A percentile compares a stretch with the other conserved stretches of the same genome.
Conservation (phyloP, 345 rosid species). For the Salix viminalis region DNA sequence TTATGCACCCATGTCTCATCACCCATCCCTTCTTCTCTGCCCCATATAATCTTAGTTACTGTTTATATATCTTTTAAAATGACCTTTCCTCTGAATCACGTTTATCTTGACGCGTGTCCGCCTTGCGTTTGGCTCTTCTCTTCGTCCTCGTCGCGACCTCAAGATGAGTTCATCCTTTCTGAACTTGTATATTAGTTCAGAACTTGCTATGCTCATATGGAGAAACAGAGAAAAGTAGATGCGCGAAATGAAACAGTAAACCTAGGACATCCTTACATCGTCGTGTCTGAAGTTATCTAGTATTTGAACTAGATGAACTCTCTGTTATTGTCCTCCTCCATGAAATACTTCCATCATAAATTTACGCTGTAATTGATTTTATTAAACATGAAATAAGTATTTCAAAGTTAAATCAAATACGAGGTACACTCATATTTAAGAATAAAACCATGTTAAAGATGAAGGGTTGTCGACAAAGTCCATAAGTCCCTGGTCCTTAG, state of each 20-base stretch:
- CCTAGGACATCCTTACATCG: no score
- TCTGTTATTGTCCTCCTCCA: no score
- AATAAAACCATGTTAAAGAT: no score
- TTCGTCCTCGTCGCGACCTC: neutral
- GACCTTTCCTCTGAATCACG: conserved; percentile 41
- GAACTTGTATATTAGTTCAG: neutral
- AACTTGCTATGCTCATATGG: neutral
- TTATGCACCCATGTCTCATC: neutral
- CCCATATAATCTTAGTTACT: neutral
- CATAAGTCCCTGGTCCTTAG: neutral
- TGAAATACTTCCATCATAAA: no score
- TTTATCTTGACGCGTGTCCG: conserved; percentile 17
- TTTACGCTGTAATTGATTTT: no score
- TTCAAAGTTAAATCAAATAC: no score
- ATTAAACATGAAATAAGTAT: no score
- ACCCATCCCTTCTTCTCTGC: neutral
- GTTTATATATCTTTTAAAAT: neutral
- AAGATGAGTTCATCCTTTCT: neutral
- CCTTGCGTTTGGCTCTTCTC: conserved; percentile 28
- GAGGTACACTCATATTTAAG: no score
- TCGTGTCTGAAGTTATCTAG: no score
- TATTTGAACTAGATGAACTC: no score
- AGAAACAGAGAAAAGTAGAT: neutral
- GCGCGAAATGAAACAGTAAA: neutral
- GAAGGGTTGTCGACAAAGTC: no score